Conservation (phyloP, 2,329 filamentous ascomycete species). For the Aspergillus neotritici region DNA sequence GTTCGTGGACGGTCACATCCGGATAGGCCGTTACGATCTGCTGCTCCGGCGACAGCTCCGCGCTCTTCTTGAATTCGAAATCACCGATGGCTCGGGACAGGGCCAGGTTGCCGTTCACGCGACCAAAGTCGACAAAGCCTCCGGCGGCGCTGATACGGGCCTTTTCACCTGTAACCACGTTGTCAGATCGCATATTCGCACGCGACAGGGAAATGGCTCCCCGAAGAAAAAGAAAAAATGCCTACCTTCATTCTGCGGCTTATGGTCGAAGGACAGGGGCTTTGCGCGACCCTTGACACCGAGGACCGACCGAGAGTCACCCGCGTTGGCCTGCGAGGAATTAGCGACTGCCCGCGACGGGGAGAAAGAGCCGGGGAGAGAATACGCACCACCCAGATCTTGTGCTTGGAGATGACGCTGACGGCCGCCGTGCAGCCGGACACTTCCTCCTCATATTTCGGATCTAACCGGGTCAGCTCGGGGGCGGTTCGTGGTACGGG, state of each 20-base stretch:
- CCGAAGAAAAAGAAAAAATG: neutral
- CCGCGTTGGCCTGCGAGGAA: conserved; percentile 74
- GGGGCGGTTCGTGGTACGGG: neutral
- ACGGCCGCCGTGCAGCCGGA: conserved; percentile 97
- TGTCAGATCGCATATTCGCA: conserved; percentile 6
- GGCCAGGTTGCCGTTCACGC: conserved; percentile 96
- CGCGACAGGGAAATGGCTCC: too few species aligned
- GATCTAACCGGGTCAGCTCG: conserved; percentile 56
- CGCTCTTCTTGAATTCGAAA: conserved; percentile 99
- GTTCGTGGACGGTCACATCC: conserved; percentile 85
- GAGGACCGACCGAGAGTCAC: conserved; percentile 89
- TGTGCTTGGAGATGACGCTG: conserved; percentile 78
- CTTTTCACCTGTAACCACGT: conserved; percentile 68
- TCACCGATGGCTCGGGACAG: conserved; percentile 96
- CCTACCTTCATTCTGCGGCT: conserved; percentile 92
- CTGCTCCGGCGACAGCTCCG: conserved; percentile 92
- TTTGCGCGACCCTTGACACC: conserved; percentile 97
- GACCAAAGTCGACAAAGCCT: conserved; percentile 96
- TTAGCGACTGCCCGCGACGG: conserved; percentile 14
- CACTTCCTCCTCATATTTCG: conserved; percentile 94
- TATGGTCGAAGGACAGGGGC: conserved; percentile 98
- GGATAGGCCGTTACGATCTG: conserved; percentile 98
- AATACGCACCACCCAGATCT: conserved; percentile 84
- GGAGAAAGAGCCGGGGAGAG: neutral
- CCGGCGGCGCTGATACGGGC: conserved; percentile 91